phyloP scores from a whole-genome alignment of 75 land plant genomes.

The Pinus albicaulis region DNA sequence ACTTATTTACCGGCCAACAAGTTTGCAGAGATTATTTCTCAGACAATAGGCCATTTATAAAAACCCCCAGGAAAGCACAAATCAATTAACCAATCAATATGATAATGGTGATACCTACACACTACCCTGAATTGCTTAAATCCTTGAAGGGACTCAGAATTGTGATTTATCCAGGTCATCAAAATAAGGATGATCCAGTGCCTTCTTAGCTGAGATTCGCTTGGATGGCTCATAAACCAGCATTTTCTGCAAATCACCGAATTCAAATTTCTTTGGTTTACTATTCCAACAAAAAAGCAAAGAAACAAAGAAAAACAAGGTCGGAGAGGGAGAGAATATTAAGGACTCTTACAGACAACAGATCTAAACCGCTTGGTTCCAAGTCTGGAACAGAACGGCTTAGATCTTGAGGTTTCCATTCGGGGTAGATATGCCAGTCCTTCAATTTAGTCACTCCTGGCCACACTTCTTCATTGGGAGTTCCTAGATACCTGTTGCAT shows the following conservation, averaged over 20 bases:
- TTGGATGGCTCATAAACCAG: conserved; percentile 35
- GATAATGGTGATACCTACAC: too few species aligned
- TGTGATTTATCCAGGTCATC: conserved; percentile 52
- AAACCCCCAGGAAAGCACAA: too few species aligned
- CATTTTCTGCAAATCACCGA: conserved; percentile 25
- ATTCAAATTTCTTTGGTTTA: too few species aligned
- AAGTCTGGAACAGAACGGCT: conserved; percentile 70
- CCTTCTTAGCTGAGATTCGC: conserved; percentile 48
- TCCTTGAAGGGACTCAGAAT: conserved; percentile 12
- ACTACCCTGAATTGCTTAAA: not conserved
- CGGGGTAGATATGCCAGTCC: conserved; percentile 97
- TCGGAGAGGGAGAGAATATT: too few species aligned
- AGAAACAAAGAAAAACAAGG: too few species aligned
- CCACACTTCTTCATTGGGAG: conserved; percentile 90
- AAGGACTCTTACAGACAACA: conserved; percentile 39
- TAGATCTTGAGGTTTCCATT: conserved; percentile 78
- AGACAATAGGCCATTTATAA: too few species aligned
- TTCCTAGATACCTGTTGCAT: conserved; percentile 69
- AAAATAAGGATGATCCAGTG: conserved; percentile 44
- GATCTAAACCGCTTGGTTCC: conserved; percentile 58
- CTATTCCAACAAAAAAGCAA: too few species aligned
- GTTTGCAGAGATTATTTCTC: too few species aligned
- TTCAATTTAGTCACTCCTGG: conserved; percentile 82
- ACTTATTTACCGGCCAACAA: too few species aligned
- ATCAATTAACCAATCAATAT: too few species aligned